phyloP scores from a whole-genome alignment of 495 filamentous ascomycete species.

The Friedmanniomyces simplex region DNA sequence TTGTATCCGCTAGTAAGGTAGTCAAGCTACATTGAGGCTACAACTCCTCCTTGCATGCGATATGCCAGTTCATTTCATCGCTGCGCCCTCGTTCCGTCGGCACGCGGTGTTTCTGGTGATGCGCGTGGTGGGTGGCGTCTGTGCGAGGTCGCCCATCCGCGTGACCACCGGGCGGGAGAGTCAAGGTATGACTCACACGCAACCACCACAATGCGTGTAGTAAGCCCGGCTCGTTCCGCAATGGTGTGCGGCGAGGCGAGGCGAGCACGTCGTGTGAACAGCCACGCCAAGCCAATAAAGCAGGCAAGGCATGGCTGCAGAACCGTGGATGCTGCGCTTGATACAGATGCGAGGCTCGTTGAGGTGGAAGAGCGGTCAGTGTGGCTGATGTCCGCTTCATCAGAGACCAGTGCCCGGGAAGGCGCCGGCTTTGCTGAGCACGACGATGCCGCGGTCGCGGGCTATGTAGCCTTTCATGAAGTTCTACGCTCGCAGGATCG shows the following conservation, averaged over 20 bases:
- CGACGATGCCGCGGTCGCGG: constrained; percentile 75
- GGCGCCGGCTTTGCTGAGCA: constrained; percentile 79
- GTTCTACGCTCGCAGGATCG: constrained; percentile 45
- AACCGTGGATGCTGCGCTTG: background rate
- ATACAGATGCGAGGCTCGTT: no score
- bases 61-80: no score
- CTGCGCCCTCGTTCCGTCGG: no score
- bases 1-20: no score
- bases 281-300: constrained; percentile 13
- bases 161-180: background rate
- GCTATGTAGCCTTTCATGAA: constrained; percentile 97
- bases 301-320: background rate
- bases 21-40: no score
- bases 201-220: background rate
- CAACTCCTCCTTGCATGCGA: no score
- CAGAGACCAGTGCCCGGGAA: constrained; percentile 94
- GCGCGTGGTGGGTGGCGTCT: background rate
- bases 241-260: background rate
- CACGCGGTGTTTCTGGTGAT: no score
- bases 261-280: background rate
- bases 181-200: background rate
- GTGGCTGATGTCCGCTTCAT: constrained; percentile 22
- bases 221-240: background rate
- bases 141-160: background rate
- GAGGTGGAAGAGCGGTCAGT: no score